phyloP scores from a whole-genome alignment of 176 grass and related monocot genomes.

The Neostapfia colusana region DNA sequence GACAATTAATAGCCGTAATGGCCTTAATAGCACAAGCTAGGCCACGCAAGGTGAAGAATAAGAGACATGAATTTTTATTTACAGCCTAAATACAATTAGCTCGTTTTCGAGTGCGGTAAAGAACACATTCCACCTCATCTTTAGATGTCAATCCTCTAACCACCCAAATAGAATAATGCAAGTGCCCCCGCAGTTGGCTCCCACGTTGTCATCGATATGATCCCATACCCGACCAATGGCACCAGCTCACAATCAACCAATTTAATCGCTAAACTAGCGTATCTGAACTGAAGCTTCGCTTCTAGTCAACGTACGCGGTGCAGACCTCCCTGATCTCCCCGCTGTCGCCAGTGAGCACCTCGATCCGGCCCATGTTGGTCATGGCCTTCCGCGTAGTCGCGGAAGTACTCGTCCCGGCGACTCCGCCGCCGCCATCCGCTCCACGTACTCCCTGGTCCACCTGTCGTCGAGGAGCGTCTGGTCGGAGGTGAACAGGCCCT shows the following conservation, averaged over 20 bases:
- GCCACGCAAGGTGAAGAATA: background rate
- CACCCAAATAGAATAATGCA: slow-evolving; percentile 15
- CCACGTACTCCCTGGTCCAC: slow-evolving; percentile 46
- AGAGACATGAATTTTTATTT: background rate
- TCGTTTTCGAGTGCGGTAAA: background rate
- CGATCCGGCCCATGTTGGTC: slow-evolving; percentile 57
- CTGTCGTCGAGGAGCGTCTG: slow-evolving; percentile 50
- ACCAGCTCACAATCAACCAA: slow-evolving; percentile 16
- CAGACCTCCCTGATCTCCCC: slow-evolving; percentile 58
- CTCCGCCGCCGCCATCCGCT: slow-evolving; percentile 41
- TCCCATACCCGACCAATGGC: background rate
- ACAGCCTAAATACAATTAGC: background rate
- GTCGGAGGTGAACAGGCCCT: slow-evolving; percentile 49
- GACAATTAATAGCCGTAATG: too few relatives aligned
- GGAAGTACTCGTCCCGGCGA: slow-evolving; percentile 51
- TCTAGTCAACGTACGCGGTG: slow-evolving; percentile 49
- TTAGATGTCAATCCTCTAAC: slow-evolving; percentile 20
- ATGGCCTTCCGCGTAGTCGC: slow-evolving; percentile 51
- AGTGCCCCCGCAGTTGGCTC: slow-evolving; percentile 23
- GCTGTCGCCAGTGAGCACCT: slow-evolving; percentile 51
- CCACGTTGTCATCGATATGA: background rate
- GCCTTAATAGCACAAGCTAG: too few relatives aligned
- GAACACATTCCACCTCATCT: background rate
- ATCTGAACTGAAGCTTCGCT: background rate
- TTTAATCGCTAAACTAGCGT: background rate